Evolutionary conservation across 108 stramenopile species (phyloP), one percentile per base, ranked within the genome.

Genomic region (Conticribra guillardii): DNA sequence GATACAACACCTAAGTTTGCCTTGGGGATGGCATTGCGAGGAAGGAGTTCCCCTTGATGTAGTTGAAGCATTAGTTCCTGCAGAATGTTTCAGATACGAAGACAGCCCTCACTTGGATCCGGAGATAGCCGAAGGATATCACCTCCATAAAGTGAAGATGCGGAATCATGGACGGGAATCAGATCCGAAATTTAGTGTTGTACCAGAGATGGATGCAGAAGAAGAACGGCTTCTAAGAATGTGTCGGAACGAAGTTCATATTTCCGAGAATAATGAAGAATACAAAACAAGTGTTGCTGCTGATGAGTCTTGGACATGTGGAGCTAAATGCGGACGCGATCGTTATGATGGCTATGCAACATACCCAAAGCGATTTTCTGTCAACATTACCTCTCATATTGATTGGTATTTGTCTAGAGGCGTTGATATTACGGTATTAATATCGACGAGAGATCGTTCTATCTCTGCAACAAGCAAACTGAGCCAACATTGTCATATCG

Each of bases 331-430:
- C 53, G 74, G 74, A 2, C 28, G 18, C 1, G 67, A 59, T 0
- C 15, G 3, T 5, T 60, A 50, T 17, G 46, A 60, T 52, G 80
- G 69, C 11, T 73, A 45, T 26, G 54, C 62, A 7, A 23, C 69
- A 11, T 77, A 81, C 65, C 80, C 84, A 2, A 51, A 49, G 19
- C 64, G 84, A 15, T 84, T 77, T 66, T 79, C 67, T 45, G 67
- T 84, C 47, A 84, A 84, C 26, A 78, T 74, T 37, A 48, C 73
- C 29, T 56, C 54, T 48, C 73, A 74, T 45, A 61, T 74, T 37
- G 64, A 74, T 19, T 74, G 64, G 64, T 74, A 74, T 58, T 22
- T 41, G 49, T 8, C 27, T 32, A 49, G 64, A 49, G 73, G 73
- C 33, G 73, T 74, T 27, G 64, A 74, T 5, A 21, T 58, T 23